Conservation (phyloP, 2,329 filamentous ascomycete genomes). For the Huntiella savannae region DNA sequence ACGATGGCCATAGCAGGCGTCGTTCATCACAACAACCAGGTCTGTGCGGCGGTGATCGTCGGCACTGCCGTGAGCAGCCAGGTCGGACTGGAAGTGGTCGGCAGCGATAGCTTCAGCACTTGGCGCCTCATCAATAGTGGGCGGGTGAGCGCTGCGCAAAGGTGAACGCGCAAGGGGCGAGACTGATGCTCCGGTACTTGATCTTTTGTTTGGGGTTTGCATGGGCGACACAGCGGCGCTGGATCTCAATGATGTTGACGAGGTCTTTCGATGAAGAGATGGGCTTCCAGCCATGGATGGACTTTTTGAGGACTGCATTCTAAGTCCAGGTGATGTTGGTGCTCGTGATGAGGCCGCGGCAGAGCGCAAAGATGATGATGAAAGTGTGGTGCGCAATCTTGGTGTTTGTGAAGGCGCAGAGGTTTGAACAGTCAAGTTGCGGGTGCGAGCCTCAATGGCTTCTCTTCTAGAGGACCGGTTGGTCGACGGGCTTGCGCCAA, state of each 20-base stretch:
- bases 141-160: conserved; percentile 13
- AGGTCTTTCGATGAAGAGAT: conserved; percentile 34
- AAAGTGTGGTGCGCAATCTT: conserved; percentile 4
- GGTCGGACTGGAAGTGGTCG: conserved; percentile 49
- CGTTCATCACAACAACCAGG: conserved; percentile 72
- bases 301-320: conserved; percentile 22
- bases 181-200: conserved; percentile 20
- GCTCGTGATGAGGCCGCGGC: conserved; percentile 16
- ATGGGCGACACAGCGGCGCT: conserved; percentile 18
- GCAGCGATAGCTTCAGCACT: conserved; percentile 41
- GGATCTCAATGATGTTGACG: conserved; percentile 36
- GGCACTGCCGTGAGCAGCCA: conserved; percentile 39
- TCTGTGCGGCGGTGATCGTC: conserved; percentile 27
- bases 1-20: conserved; percentile 86
- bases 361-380: conserved; percentile 17
- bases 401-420: conserved; percentile 6
- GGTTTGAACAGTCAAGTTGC: background rate
- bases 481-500: conserved; percentile 5
- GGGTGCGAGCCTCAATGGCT: conserved; percentile 13
- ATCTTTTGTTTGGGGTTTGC: conserved; percentile 4
- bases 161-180: conserved; percentile 26
- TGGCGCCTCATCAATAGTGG: conserved; percentile 19
- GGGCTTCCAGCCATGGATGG: conserved; percentile 27
- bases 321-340: conserved; percentile 22
- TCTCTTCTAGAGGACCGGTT: conserved; percentile 8